Evolutionary conservation across 768 basidiomycete genomes (phyloP).

Genomic region (Suillus subalutaceus): DNA sequence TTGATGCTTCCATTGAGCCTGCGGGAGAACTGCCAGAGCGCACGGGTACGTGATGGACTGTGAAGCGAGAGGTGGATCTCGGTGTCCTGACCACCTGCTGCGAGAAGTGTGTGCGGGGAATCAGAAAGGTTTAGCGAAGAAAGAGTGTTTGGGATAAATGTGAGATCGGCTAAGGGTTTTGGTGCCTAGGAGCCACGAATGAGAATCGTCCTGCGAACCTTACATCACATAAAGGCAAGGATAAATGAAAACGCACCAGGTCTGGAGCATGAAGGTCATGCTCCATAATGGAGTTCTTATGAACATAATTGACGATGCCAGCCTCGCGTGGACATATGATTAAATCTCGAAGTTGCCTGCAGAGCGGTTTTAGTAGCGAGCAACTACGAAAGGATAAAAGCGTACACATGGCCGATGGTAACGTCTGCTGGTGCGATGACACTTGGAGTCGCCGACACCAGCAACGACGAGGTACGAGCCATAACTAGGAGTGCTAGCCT

Average conservation of each 20-base stretch:
- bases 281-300: conserved; percentile 55
- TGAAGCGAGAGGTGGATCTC: conserved; percentile 69
- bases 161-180: conserved; percentile 52
- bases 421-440: conserved; percentile 46
- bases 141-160: conserved; percentile 67
- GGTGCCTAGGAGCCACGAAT: conserved; percentile 39
- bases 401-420: conserved; percentile 66
- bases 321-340: conserved; percentile 70
- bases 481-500: conserved; percentile 32
- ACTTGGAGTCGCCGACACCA: conserved; percentile 47
- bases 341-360: conserved; percentile 78
- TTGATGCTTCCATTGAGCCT: conserved; percentile 73
- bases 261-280: conserved; percentile 55
- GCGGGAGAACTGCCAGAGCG: conserved; percentile 58
- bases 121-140: conserved; percentile 55
- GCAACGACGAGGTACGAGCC: conserved; percentile 49
- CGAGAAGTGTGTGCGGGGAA: conserved; percentile 55
- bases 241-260: conserved; percentile 40
- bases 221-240: conserved; percentile 17
- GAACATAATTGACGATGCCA: conserved; percentile 68
- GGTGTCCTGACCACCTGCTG: conserved; percentile 74
- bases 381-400: conserved; percentile 11
- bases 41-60: conserved; percentile 20
- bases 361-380: conserved; percentile 6
- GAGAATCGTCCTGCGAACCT: conserved; percentile 19